Evolutionary conservation across 2,329 filamentous ascomycete species (phyloP), one percentile per base, ranked within the genome.

Genomic region (Leptographium wingfieldii): DNA sequence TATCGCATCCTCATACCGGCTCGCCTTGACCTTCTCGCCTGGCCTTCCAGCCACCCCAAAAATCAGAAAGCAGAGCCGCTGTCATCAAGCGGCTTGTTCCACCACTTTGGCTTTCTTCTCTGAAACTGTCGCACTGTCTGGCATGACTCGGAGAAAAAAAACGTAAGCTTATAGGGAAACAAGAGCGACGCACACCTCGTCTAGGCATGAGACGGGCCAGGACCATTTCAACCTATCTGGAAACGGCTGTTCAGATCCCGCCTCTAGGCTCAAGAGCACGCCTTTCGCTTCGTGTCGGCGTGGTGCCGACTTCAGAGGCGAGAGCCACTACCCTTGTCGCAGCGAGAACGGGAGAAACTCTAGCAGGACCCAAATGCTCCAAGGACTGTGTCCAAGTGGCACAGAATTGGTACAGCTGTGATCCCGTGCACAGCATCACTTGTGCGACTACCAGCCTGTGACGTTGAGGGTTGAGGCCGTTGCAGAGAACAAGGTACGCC

Each of bases 101-200:
- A 56, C 55, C 43, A 19, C 22, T 43, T 19, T 14, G 25, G 11
- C 27, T 49, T 29, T 49, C 53, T 27, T 49, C 40, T 56, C 22
- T 56, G 55, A 56, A 56, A 56, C 55, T n/a, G 55, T 56, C 38
- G 27, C 55, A 56, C 40, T 48, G 38, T 22, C 29, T 46, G 40
- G 38, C 40, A 48, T 25, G 19, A 56, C 55, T 56, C 55, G 38
- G 55, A 49, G 43, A 56, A 56, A 56, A 56, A 56, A 49, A 56
- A 3, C 54, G 31, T 56, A 56, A 43, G 54, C 54, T 56, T 56
- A 56, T 25, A 43, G 54, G 16, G 38, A 55, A 35, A 35, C 33
- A 35, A 22, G 29, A 55, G 33, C 22, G 25, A 22, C 38, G 22
- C 5, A 9, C 5, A n/a, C 31, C 25, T 19, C 25, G 7, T 25